These are phyloP conservation scores for Simplicillium sp. DNA, from an alignment of 2,329 filamentous ascomycete species.

Conservation along the genomic window DNA sequence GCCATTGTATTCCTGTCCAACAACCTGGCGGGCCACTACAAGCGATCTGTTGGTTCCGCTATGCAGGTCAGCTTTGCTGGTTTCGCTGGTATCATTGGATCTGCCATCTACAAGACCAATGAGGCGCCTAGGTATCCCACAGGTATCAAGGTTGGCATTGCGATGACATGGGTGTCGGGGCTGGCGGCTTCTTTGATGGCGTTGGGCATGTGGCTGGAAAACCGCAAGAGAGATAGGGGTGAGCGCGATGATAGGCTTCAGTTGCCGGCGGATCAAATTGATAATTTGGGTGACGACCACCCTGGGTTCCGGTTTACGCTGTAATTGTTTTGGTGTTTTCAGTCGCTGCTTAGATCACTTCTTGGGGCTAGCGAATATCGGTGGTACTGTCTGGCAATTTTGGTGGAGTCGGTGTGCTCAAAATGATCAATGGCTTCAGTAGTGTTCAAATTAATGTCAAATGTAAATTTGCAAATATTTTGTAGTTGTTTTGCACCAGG, in stretches of 20 bases:
- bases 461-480: too few relatives aligned
- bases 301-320: constrained; percentile 23
- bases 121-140: constrained; percentile 39
- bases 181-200: constrained; percentile 20
- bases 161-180: constrained; percentile 33
- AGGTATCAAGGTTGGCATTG: constrained; percentile 38
- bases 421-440: too few relatives aligned
- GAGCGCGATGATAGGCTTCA: constrained; percentile 18
- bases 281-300: constrained; percentile 27
- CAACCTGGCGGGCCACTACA: constrained; percentile 43
- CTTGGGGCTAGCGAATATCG: too few relatives aligned
- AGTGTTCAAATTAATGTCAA: too few relatives aligned
- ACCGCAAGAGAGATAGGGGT: constrained; percentile 21
- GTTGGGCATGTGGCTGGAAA: constrained; percentile 20
- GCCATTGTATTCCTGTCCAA: constrained; percentile 46
- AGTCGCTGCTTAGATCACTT: too few relatives aligned
- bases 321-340: too few relatives aligned
- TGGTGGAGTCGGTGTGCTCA: too few relatives aligned
- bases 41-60: constrained; percentile 38
- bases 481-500: too few relatives aligned
- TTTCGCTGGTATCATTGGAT: constrained; percentile 37
- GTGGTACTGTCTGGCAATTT: too few relatives aligned
- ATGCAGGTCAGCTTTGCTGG: constrained; percentile 38
- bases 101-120: constrained; percentile 37
- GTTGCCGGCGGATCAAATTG: constrained; percentile 16